Percentiles rank a stretch among this genome's conserved stretches.
Conservation (phyloP, 1,139 yeast species). For the Candida glucosophila region DNA sequence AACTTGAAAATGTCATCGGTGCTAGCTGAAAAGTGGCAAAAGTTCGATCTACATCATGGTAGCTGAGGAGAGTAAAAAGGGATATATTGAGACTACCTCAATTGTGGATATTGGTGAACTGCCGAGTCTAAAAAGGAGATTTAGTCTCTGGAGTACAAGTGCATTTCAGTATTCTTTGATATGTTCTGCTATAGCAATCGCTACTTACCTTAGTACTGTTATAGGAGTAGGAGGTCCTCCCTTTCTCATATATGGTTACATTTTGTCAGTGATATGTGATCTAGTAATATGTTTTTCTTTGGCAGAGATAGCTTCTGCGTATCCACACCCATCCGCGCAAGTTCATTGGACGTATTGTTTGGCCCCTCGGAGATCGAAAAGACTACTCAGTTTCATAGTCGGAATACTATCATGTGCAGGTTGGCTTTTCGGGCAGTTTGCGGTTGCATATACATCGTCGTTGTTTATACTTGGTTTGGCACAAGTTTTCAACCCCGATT, state of each 20-base stretch:
- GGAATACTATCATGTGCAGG: slow-evolving; percentile 47
- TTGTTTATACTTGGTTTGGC: slow-evolving; percentile 35
- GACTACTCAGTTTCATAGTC: slow-evolving; percentile 28
- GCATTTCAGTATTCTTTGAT: slow-evolving; percentile 17
- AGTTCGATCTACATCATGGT: too few species aligned
- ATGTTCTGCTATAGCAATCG: slow-evolving; percentile 18
- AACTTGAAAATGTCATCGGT: too few species aligned
- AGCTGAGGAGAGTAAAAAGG: too few species aligned
- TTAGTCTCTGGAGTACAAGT: slow-evolving; percentile 15
- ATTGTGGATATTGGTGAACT: slow-evolving; percentile 2
- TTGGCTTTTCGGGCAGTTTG: slow-evolving; percentile 34
- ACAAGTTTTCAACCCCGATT: slow-evolving; percentile 16
- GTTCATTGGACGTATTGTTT: slow-evolving; percentile 21
- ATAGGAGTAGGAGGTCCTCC: slow-evolving; percentile 22
- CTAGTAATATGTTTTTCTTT: slow-evolving; percentile 15
- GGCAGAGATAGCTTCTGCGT: slow-evolving; percentile 21
- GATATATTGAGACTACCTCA: too few species aligned
- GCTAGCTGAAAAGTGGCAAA: too few species aligned
- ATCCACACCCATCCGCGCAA: slow-evolving; percentile 22
- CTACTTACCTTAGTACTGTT: slow-evolving; percentile 17
- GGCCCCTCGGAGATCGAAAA: slow-evolving; percentile 12
- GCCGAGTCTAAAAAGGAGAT: slow-evolving; percentile 13
- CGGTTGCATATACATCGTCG: slow-evolving; percentile 29
- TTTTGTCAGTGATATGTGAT: slow-evolving; percentile 14
- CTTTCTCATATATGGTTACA: slow-evolving; percentile 15